A percentile compares a stretch with the other conserved stretches of the same genome.
phyloP scores from a whole-genome alignment of 495 filamentous ascomycete genomes.

The Penicillium arizonense region DNA sequence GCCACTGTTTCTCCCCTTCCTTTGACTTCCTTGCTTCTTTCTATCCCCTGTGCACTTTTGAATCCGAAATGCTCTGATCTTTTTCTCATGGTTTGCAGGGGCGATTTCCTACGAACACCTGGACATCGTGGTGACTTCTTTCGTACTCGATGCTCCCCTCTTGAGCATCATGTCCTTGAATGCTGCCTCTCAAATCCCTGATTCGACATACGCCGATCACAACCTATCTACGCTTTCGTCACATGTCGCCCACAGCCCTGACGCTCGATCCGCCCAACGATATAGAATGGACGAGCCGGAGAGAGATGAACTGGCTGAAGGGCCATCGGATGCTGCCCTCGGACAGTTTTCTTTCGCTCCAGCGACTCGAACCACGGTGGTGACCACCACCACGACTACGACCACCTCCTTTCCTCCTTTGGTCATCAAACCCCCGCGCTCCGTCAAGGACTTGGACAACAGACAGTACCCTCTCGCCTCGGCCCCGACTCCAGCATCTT shows the following conservation, averaged over 20 bases:
- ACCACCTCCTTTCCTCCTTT: conserved; percentile 86
- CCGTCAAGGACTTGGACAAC: conserved; percentile 72
- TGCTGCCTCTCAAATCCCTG: conserved; percentile 9
- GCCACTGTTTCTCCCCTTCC: conserved; percentile 32
- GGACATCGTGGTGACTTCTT: too few species aligned
- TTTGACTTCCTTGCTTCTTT: conserved; percentile 23
- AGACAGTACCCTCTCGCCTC: conserved; percentile 87
- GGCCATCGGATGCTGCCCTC: conserved; percentile 35
- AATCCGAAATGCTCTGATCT: conserved; percentile 10
- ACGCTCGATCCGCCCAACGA: conserved; percentile 17
- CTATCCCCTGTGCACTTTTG: background rate
- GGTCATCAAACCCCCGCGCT: conserved; percentile 69
- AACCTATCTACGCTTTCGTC: conserved; percentile 23
- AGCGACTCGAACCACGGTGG: conserved; percentile 70
- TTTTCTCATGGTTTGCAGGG: background rate
- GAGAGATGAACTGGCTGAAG: conserved; percentile 18
- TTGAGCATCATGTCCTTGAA: conserved; percentile 21
- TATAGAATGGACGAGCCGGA: conserved; percentile 36
- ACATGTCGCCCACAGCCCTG: conserved; percentile 10
- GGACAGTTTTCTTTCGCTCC: conserved; percentile 71
- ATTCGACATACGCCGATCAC: conserved; percentile 11
- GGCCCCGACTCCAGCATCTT: conserved; percentile 71
- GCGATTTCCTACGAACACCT: too few species aligned
- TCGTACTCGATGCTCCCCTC: background rate
- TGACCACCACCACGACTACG: conserved; percentile 94